Evolutionary conservation across 2,329 filamentous ascomycete species (phyloP).

Genomic region (Phaeoacremonium minimum): DNA sequence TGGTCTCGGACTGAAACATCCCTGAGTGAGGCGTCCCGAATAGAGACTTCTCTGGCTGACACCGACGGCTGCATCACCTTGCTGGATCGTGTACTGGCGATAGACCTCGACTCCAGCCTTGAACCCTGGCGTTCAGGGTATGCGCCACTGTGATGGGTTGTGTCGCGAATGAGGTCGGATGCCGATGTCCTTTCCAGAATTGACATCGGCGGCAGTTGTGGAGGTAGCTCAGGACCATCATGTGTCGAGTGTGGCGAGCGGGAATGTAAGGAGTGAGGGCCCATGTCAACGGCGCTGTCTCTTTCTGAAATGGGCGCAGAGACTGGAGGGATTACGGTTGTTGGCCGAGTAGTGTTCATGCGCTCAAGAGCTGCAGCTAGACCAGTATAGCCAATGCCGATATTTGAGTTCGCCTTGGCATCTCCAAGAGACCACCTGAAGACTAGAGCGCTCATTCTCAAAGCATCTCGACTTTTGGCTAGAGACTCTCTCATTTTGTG

Average conservation of each 20-base stretch:
- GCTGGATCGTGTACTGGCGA: slow-evolving; percentile 6
- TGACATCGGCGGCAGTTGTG: slow-evolving; percentile 10
- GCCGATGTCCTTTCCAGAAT: slow-evolving; percentile 12
- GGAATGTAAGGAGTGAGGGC: background rate
- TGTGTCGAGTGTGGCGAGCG: background rate
- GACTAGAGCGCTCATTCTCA: slow-evolving; percentile 60
- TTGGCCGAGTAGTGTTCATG: slow-evolving; percentile 18
- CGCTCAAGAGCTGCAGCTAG: slow-evolving; percentile 60
- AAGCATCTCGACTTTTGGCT: slow-evolving; percentile 52
- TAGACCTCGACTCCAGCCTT: slow-evolving; percentile 2
- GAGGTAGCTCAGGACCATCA: slow-evolving; percentile 10
- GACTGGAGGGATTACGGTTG: slow-evolving; percentile 1
- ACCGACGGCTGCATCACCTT: background rate
- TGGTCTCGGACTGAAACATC: slow-evolving; percentile 10
- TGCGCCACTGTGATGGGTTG: too few relatives aligned
- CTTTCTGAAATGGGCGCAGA: background rate
- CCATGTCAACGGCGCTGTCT: background rate
- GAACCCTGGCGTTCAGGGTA: slow-evolving; percentile 6
- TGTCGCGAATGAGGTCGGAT: slow-evolving; percentile 9
- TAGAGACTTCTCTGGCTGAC: slow-evolving; percentile 12
- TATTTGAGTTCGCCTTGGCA: slow-evolving; percentile 52
- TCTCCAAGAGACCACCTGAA: slow-evolving; percentile 63
- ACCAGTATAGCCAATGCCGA: slow-evolving; percentile 64
- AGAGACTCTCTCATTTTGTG: slow-evolving; percentile 55
- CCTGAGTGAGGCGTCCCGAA: slow-evolving; percentile 12